Base-by-base conservation (phyloP, 345 rosid genomes). In the Lepidium sativum region DNA sequence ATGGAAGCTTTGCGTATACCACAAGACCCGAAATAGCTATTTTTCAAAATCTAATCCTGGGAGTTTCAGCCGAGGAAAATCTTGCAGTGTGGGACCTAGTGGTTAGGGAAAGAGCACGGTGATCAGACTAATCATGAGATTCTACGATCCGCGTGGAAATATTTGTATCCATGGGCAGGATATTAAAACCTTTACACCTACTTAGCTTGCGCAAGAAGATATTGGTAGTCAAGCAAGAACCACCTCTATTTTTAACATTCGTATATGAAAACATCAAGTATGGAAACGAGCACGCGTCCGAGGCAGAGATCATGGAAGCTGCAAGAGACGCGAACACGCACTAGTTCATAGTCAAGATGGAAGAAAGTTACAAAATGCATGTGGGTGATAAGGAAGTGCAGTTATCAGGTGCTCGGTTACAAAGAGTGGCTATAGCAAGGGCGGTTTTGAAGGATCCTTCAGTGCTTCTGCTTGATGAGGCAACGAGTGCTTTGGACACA, bases 81-180 rank as follows among this genome's bases (percentile, higher is more conserved):
- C 83, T 88, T 33, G 96, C 96, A 1, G 76, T 88, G 98, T 88
- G 6, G 75, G 70, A 21, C 88, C 96, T 40, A 91, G 96, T 9
- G 97, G 97, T 32, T 86, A 91, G 5, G 98, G 96, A 34, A 91
- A 91, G 75, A 91, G 96, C 53, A 83, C 95, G 0, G 85, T 86
- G 50, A 80, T 92, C 18, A 63, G 85, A 27, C 78, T 88, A 21
- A 79, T 86, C 17, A 74, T 80, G 80, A 80, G 95, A 75, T 86
- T 92, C 67, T 92, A 86, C 7, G 96, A 92, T 50, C 84, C 91
- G 8, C 78, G 72, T 0, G 96, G 98, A 6, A 39, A 40, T 15
- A 69, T 88, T 33, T 59, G 71, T 32, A 82, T 92, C 4, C 95
- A 92, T 49, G 96, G 87, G 45, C n/a, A 54, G 0, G 81, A 82